Evolutionary conservation across 1,139 yeast genomes (phyloP).

Genomic region (Debaryomyces robertsiae): DNA sequence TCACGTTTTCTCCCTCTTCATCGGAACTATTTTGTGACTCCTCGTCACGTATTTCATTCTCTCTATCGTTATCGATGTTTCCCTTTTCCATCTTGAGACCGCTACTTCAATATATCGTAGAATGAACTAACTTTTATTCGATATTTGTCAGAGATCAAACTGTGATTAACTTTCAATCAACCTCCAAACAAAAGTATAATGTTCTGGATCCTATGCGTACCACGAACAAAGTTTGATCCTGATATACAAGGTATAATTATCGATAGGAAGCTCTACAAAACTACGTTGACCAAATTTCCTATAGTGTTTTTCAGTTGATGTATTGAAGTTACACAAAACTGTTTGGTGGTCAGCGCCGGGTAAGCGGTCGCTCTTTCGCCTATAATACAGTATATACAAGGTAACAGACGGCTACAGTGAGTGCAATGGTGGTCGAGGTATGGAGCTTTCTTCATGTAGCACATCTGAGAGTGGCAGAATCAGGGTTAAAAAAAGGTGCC

Average conservation of each 20-base stretch:
- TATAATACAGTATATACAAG: constrained; percentile 1
- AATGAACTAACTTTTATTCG: constrained; percentile 5
- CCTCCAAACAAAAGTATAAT: constrained; percentile 7
- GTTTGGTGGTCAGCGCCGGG: not conserved
- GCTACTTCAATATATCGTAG: constrained; percentile 4
- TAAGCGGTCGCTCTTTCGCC: not conserved
- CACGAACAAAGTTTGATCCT: constrained; percentile 7
- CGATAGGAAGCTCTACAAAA: not conserved
- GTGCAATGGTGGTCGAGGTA: too few species aligned
- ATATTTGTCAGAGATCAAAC: constrained; percentile 4
- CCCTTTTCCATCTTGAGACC: constrained; percentile 16
- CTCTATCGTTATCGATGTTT: constrained; percentile 30
- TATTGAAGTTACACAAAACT: constrained; percentile 7
- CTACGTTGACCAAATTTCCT: constrained; percentile 5
- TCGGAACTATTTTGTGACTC: constrained; percentile 32
- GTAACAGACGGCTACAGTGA: not conserved
- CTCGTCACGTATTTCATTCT: constrained; percentile 39
- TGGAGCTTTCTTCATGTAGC: too few species aligned
- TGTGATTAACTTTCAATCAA: constrained; percentile 8
- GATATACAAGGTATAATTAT: constrained; percentile 5
- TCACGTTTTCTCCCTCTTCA: constrained; percentile 48
- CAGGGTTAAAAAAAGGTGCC: too few species aligned
- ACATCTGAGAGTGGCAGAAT: too few species aligned
- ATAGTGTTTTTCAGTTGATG: constrained; percentile 5
- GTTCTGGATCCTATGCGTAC: constrained; percentile 3